phyloP scores from a whole-genome alignment of 2,329 filamentous ascomycete genomes.

The Xylariaceae sp. region DNA sequence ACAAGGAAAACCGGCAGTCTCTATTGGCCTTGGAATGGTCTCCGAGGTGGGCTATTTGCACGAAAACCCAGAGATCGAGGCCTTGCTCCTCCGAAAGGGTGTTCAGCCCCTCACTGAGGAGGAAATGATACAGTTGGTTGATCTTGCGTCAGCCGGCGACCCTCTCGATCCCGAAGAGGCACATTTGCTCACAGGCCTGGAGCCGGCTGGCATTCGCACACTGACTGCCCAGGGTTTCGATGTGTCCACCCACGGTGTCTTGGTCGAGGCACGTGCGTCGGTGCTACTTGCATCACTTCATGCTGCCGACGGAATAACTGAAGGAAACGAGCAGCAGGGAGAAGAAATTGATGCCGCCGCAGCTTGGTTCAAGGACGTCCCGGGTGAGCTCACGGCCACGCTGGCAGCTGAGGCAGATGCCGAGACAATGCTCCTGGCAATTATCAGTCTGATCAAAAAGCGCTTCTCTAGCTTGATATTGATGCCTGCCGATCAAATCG shows the following conservation, averaged over 20 bases:
- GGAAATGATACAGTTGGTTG: constrained; percentile 29
- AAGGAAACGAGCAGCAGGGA: background rate
- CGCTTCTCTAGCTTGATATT: constrained; percentile 17
- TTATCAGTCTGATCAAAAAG: constrained; percentile 1
- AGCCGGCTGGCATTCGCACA: constrained; percentile 16
- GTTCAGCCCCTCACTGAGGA: constrained; percentile 23
- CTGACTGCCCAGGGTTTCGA: constrained; percentile 21
- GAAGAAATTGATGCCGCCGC: background rate
- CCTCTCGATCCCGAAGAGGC: background rate
- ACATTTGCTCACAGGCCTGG: constrained; percentile 26
- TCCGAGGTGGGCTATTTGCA: constrained; percentile 34
- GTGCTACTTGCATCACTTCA: background rate
- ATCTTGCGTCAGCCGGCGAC: constrained; percentile 11
- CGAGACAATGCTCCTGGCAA: constrained; percentile 15
- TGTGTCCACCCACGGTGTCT: background rate
- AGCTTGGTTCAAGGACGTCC: no score
- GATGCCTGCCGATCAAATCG: constrained; percentile 11
- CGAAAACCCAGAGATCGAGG: constrained; percentile 28
- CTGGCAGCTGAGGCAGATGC: background rate
- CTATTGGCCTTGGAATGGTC: constrained; percentile 33
- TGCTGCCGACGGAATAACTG: background rate
- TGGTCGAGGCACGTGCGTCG: constrained; percentile 9
- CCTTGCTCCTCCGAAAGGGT: constrained; percentile 20
- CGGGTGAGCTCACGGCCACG: background rate
- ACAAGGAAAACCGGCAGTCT: constrained; percentile 24